A percentile compares a stretch with the other conserved stretches of the same genome.
phyloP scores from a whole-genome alignment of 176 grass and related monocot genomes.

The Alopecurus myosuroides region DNA sequence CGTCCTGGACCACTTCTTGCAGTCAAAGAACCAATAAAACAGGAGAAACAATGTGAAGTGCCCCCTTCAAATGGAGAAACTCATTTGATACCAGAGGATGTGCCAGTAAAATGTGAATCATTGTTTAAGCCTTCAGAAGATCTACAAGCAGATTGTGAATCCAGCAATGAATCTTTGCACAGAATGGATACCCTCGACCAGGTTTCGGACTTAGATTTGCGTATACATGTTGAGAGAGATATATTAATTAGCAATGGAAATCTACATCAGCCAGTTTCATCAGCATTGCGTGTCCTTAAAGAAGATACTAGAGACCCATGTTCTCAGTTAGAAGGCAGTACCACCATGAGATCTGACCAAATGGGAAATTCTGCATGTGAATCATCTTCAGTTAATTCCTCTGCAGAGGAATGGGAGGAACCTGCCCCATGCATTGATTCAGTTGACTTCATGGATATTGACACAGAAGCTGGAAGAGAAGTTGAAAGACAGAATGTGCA shows the following conservation, averaged over 20 bases:
- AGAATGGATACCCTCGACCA: conserved; percentile 15
- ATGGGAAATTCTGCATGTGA: conserved; percentile 6
- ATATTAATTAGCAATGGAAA: background rate
- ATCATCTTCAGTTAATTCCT: conserved; percentile 31
- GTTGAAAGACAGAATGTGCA: conserved; percentile 16
- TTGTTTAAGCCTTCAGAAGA: conserved; percentile 22
- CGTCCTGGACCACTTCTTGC: conserved; percentile 45
- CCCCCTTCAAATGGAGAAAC: conserved; percentile 23
- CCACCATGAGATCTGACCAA: conserved; percentile 18
- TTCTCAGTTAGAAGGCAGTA: conserved; percentile 19
- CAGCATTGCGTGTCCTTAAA: conserved; percentile 22
- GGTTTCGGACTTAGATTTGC: conserved; percentile 18
- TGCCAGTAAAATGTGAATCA: conserved; percentile 21
- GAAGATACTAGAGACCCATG: conserved; percentile 15
- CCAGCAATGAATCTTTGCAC: conserved; percentile 16
- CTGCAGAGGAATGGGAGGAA: conserved; percentile 24
- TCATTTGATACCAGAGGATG: conserved; percentile 13
- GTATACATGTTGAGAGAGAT: conserved; percentile 7
- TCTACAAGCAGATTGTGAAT: conserved; percentile 25
- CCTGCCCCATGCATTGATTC: conserved; percentile 26
- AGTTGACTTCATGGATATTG: conserved; percentile 46
- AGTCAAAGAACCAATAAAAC: conserved; percentile 39
- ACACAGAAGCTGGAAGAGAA: conserved; percentile 25
- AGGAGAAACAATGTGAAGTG: conserved; percentile 28
- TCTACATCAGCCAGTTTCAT: conserved; percentile 30